Base-by-base conservation (phyloP, 2,329 filamentous ascomycete species). In the Aphanocladium album region DNA sequence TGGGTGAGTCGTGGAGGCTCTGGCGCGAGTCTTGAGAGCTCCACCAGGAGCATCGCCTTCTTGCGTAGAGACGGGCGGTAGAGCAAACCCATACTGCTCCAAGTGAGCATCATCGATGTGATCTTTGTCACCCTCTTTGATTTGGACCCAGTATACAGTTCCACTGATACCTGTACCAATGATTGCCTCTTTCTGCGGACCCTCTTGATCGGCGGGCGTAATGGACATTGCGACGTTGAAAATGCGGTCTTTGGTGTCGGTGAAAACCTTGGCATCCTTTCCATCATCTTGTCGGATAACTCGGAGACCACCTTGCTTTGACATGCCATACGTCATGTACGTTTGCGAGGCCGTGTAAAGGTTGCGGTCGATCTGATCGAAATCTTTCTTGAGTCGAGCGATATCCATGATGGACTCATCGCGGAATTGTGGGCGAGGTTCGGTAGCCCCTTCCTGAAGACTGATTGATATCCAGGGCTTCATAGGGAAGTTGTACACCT, bases 211-310 rank as follows among this genome's bases (percentile, higher is more conserved):
- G 37, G 81, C 73, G 3, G 84, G 80, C 5, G 85, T 87, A 23
- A 87, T 85, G 59, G 91, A 96, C 65, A 96, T 85, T 67, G 91
- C 85, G 23, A 99, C 88, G 71, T 95, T 97, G 80, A 98, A 98
- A 61, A 98, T 90, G 64, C 95, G 91, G 72, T 99, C 95, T 71
- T 91, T 89, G 58, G 90, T 92, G 68, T 93, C 89, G 57, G 90
- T 91, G 74, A 98, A 98, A 23, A 98, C 84, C 74, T 96, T 93
- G 71, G 90, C 89, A 73, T 97, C 92, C 66, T 88, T 89, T 62
- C 95, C 95, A 70, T 96, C 92, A 66, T 96, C 91, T 76, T 99
- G 95, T 64, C 91, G 87, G 70, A 99, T 97, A 61, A 99, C 89
- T 60, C 93, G 88, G 68, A 99, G 85, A 52, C 95, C 95, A 55